These are phyloP conservation scores for Earliella scabrosa DNA, from an alignment of 1,284 basidiomycete genomes.

Conservation along the genomic window DNA sequence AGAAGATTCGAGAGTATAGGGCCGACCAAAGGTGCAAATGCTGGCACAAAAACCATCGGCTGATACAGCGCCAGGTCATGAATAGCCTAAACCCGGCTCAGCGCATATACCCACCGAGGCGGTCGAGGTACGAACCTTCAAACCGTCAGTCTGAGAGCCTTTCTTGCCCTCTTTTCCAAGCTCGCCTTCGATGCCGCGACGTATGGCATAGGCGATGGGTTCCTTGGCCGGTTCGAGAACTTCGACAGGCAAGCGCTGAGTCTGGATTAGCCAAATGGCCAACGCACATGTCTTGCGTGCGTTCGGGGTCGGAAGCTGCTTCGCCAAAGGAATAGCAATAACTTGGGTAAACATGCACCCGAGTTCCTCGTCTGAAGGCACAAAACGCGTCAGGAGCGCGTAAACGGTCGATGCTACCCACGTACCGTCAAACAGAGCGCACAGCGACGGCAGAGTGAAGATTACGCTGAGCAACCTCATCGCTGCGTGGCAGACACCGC, in stretches of 20 bases:
- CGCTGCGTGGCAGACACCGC: constrained; percentile 68
- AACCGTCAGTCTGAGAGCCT: constrained; percentile 72
- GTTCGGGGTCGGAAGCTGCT: constrained; percentile 74
- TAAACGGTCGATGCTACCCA: constrained; percentile 12
- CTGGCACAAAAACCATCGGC: constrained; percentile 64
- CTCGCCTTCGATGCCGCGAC: constrained; percentile 79
- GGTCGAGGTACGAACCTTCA: constrained; percentile 52
- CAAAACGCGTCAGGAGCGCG: constrained; percentile 8
- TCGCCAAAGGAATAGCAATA: constrained; percentile 70
- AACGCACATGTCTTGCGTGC: constrained; percentile 82
- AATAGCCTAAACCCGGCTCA: constrained; percentile 54
- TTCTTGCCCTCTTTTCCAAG: constrained; percentile 87
- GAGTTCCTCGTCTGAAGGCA: constrained; percentile 67
- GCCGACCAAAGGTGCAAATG: constrained; percentile 62
- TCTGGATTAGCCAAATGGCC: constrained; percentile 72
- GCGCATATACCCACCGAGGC: constrained; percentile 14
- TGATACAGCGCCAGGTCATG: constrained; percentile 68
- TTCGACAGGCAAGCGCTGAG: constrained; percentile 63
- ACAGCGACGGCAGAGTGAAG: constrained; percentile 61
- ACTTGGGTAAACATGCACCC: constrained; percentile 60
- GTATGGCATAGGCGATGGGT: constrained; percentile 69
- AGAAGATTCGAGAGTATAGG: constrained; percentile 66
- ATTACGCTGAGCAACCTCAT: constrained; percentile 64
- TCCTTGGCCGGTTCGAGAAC: constrained; percentile 63
- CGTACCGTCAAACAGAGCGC: constrained; percentile 65